Base-by-base conservation (phyloP, 2,329 filamentous ascomycete genomes). In the Colletotrichum costaricense region DNA sequence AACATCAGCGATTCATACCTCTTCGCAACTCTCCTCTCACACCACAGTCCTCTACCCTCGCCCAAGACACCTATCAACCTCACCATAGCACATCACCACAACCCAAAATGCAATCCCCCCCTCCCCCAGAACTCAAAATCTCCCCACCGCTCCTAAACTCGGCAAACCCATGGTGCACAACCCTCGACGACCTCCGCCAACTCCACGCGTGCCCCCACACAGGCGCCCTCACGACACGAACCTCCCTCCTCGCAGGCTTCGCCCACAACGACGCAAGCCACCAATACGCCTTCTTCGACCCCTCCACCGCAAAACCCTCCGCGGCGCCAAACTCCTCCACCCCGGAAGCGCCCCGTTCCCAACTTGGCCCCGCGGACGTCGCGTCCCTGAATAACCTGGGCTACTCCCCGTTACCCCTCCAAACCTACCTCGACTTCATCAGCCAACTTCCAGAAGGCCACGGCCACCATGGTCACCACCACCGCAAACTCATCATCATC, bases 161-260 rank as follows among this genome's bases (percentile, higher is more conserved):
- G 0, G 90, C 94, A 35, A 92, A 90, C 63, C 93, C 93, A 0
- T 95, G 93, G 93, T 93, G 93, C 30, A 94, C 93, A 0, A 90
- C 88, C 3, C 81, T 88, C 5, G 84, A 88, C 5, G 89, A 95
- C 75, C 87, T 95, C 4, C 80, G 84, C 52, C 82, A 82, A 2
- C 88, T 95, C 7, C 93, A 93, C 78, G 79, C 84, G 35, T 91
- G 86, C 63, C 84, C 88, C 0, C 84, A 89, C 66, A 95, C 92
- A 0, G 94, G 94, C 72, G 93, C 93, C 16, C 89, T 95, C 38
- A 95, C 94, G 1, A 94, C 91, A 2, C 88, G 94, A 14, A 96
- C 94, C 1, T 90, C 90, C 3, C 86, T 94, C 6, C 81, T 93
- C 19, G 75, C 84, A 9, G 92, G 92, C 54, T 95, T 95, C 79